Evolutionary conservation across 352 stramenopile species (phyloP).

Genomic region (Pythium utonaiense): DNA sequence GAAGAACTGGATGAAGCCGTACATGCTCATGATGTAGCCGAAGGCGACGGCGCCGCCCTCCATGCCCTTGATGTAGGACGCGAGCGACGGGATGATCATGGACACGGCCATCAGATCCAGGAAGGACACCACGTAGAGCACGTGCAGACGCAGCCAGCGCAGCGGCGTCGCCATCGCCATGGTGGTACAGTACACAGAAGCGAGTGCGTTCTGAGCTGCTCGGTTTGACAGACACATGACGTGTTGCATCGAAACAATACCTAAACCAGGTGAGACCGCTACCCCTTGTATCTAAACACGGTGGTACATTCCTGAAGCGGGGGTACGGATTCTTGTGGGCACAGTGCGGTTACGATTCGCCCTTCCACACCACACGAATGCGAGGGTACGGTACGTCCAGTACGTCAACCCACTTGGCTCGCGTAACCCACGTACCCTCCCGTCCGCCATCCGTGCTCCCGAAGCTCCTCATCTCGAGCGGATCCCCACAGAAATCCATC

Average conservation of each 20-base stretch:
- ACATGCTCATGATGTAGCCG: slow-evolving; percentile 79
- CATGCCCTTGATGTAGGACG: slow-evolving; percentile 76
- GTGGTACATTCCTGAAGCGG: neutral
- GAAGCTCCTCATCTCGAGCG: neutral
- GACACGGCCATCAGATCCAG: slow-evolving; percentile 80
- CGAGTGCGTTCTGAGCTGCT: neutral
- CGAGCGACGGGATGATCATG: slow-evolving; percentile 81
- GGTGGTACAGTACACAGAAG: too few relatives aligned
- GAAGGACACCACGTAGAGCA: slow-evolving; percentile 80
- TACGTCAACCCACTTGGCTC: slow-evolving; percentile 4
- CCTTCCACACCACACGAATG: slow-evolving; percentile 9
- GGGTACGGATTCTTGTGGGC: too few relatives aligned
- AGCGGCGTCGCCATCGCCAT: slow-evolving; percentile 1
- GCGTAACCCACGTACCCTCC: neutral
- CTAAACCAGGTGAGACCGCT: neutral
- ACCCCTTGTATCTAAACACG: neutral
- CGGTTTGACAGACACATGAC: neutral
- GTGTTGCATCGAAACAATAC: neutral
- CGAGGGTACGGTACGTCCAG: too few relatives aligned
- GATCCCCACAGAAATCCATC: slow-evolving; percentile 1
- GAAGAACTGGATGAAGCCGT: slow-evolving; percentile 85
- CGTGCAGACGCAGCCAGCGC: slow-evolving; percentile 33
- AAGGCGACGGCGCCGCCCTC: slow-evolving; percentile 65
- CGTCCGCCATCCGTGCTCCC: neutral
- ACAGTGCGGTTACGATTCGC: neutral